Evolutionary conservation across 129 eudicot species (phyloP).

Genomic region (Artemisia annua): DNA sequence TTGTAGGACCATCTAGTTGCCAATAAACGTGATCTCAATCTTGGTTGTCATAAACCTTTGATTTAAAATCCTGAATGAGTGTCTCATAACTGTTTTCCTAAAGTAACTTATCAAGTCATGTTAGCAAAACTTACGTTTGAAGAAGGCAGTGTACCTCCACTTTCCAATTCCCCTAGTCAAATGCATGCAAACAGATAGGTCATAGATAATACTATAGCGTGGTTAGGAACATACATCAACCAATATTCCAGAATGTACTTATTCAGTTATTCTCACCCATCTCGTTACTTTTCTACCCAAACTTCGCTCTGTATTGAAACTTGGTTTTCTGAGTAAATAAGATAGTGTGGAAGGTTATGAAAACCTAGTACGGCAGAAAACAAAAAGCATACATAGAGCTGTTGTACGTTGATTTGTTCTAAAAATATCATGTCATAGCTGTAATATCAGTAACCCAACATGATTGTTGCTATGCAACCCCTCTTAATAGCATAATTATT

Average conservation of each 20-base stretch:
- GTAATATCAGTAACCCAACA: conserved; percentile 68
- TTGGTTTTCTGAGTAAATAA: conserved; percentile 77
- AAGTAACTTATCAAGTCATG: too few species aligned
- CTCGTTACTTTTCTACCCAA: conserved; percentile 75
- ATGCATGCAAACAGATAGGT: not conserved
- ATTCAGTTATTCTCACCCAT: conserved; percentile 40
- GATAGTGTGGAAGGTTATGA: conserved; percentile 96
- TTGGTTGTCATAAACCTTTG: too few species aligned
- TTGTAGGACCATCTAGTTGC: too few species aligned
- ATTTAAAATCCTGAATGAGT: too few species aligned
- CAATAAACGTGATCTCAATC: too few species aligned
- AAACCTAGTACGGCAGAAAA: conserved; percentile 48
- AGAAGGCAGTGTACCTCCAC: too few species aligned
- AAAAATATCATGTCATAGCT: conserved; percentile 1
- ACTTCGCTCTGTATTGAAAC: conserved; percentile 94
- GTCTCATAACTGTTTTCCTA: too few species aligned
- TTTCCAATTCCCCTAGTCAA: not conserved
- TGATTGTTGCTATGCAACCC: conserved; percentile 68
- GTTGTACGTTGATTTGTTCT: not conserved
- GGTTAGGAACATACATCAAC: too few species aligned
- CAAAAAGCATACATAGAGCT: not conserved
- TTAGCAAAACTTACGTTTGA: too few species aligned
- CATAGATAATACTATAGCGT: not conserved
- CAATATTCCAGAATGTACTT: not conserved
- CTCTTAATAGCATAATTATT: conserved; percentile 49